phyloP scores from a whole-genome alignment of 2,329 filamentous ascomycete species.

The Nemania serpens region DNA sequence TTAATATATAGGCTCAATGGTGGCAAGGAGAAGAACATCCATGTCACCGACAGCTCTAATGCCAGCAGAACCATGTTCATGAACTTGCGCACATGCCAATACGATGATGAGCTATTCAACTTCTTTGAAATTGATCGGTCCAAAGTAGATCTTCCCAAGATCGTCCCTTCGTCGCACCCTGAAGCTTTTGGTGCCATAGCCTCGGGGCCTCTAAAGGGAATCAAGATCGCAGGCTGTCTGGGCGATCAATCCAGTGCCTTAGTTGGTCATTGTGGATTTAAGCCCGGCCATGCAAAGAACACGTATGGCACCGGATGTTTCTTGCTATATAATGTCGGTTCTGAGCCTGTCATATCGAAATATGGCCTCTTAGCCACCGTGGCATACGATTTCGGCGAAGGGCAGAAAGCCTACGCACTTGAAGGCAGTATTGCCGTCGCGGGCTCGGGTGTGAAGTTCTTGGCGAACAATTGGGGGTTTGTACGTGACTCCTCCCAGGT shows the following conservation, averaged over 20 bases:
- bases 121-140: conserved; percentile 75
- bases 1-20: conserved; percentile 84
- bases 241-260: conserved; percentile 87
- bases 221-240: conserved; percentile 79
- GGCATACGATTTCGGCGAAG: conserved; percentile 76
- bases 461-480: conserved; percentile 67
- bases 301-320: conserved; percentile 92
- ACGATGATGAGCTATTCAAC: conserved; percentile 74
- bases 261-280: conserved; percentile 84
- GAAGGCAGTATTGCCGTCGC: conserved; percentile 85
- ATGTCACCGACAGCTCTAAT: conserved; percentile 86
- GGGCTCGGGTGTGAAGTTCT: conserved; percentile 78
- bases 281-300: conserved; percentile 82
- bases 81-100: conserved; percentile 80
- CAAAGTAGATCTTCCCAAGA: conserved; percentile 79
- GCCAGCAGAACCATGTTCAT: conserved; percentile 94
- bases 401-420: conserved; percentile 70
- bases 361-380: conserved; percentile 85
- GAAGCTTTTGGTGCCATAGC: conserved; percentile 72
- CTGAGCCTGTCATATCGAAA: conserved; percentile 81
- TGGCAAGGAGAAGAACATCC: conserved; percentile 65
- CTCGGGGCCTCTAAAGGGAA: conserved; percentile 68
- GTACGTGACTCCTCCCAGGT: conserved; percentile 57
- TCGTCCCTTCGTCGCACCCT: conserved; percentile 78
- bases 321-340: conserved; percentile 85